Evolutionary conservation across 2,329 filamentous ascomycete species (phyloP), one percentile per base, ranked within the genome.

Genomic region (Pestalotiopsis sp.): DNA sequence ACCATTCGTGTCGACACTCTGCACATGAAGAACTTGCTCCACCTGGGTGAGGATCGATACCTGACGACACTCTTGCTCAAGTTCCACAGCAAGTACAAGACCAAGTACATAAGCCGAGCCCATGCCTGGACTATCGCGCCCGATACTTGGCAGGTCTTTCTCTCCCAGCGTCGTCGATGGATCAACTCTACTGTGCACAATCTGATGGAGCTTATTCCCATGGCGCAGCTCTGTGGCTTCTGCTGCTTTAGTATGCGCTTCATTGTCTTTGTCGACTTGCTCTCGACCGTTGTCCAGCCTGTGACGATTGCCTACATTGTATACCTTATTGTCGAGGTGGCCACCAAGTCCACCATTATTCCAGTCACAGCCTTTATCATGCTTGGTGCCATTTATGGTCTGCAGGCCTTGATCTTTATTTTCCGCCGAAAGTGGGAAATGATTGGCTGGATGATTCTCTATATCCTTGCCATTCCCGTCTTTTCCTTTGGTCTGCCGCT

Each of bases 161-260:
- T 98, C 80, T 99, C 96, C 31, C 96, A 99, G 83, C 94, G 96
- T 86, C 95, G 96, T 85, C 93, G 96, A 79, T 99, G 96, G 96
- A 99, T 99, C 82, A 99, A 99, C 86, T 98, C 95, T 68, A 99
- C 96, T 0, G 93, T 99, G 65, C 96, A 99, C 87, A 99, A 99
- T 80, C 86, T 99, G 71, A 93, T 97, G 72, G 96, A 99, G 80
- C 91, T 99, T 71, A 95, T 98, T 71, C 95, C 95, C 5, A 86
- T 99, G 81, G 90, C 92, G 70, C 93, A 98, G 80, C 92, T 99
- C 64, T 99, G 96, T 81, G 96, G 96, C 83, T 99, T 99, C 91
- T 99, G 96, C 87, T 99, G 96, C 83, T 99, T 99, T 86, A 97
- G 93, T 82, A 99, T 99, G 96, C 92, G 96, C 76, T 99, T 99